Evolutionary conservation across 352 stramenopile genomes (phyloP).

Genomic region (Blastocystis sp.): DNA sequence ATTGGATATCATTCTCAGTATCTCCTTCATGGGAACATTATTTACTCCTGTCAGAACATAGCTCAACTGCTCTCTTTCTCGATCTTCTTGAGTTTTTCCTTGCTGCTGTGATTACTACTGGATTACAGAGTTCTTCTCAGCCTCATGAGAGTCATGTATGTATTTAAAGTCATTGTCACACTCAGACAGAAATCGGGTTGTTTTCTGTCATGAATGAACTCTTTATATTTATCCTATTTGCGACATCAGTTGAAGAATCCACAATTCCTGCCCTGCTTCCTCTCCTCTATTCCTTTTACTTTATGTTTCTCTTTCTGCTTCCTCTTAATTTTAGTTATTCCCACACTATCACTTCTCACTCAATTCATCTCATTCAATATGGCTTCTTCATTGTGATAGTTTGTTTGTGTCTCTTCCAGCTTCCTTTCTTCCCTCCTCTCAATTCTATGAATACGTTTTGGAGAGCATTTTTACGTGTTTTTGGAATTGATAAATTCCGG

Average conservation of each 20-base stretch:
- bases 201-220: background rate
- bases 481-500: constrained; percentile 16
- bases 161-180: too few species aligned
- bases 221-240: background rate
- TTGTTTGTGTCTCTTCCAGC: background rate
- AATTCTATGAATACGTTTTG: background rate
- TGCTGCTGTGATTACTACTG: too few species aligned
- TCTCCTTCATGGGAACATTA: too few species aligned
- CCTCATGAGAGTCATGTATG: too few species aligned
- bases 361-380: background rate
- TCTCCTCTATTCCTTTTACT: background rate
- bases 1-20: too few species aligned
- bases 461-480: background rate
- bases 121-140: too few species aligned
- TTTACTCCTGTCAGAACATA: too few species aligned
- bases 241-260: background rate
- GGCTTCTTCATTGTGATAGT: background rate
- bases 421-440: background rate
- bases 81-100: too few species aligned
- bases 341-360: background rate
- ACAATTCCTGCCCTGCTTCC: constrained; percentile 3
- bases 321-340: background rate
- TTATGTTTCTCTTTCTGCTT: background rate
- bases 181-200: too few species aligned
- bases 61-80: too few species aligned